Conservation (phyloP, 768 basidiomycete genomes). For the Suillus sp. region DNA sequence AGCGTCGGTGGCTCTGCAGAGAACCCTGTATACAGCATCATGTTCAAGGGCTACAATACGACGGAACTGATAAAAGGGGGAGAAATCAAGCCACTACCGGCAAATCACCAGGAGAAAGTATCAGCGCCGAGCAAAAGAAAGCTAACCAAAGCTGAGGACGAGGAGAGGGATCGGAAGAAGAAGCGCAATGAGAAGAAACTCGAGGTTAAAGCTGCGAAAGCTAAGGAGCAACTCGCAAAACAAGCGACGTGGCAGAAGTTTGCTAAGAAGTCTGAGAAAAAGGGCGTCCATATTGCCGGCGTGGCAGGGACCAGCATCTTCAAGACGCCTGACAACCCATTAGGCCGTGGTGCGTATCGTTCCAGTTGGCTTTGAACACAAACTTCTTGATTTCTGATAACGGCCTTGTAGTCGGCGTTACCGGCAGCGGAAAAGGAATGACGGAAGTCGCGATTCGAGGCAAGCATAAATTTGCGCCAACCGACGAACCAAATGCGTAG, state of each 20-base stretch:
- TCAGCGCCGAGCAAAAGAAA: conserved; percentile 68
- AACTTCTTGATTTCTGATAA: conserved; percentile 20
- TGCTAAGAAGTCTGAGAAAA: conserved; percentile 92
- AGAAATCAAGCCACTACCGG: conserved; percentile 70
- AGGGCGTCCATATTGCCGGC: conserved; percentile 89
- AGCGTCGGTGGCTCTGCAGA: conserved; percentile 80
- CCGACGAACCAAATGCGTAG: conserved; percentile 46
- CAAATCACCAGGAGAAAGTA: conserved; percentile 51
- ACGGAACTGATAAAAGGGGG: conserved; percentile 79
- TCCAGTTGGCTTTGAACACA: conserved; percentile 16
- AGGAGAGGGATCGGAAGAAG: conserved; percentile 86
- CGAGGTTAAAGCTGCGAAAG: conserved; percentile 80
- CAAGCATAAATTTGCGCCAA: conserved; percentile 74
- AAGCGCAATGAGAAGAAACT: conserved; percentile 96
- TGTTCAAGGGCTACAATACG: conserved; percentile 91
- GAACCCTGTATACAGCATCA: conserved; percentile 83
- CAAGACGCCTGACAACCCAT: conserved; percentile 90
- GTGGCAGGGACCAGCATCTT: conserved; percentile 89
- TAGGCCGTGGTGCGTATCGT: conserved; percentile 70
- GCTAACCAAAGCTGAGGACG: conserved; percentile 77
- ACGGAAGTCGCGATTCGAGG: conserved; percentile 66
- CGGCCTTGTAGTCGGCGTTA: conserved; percentile 72
- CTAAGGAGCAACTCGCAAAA: conserved; percentile 83
- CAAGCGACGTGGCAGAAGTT: conserved; percentile 94
- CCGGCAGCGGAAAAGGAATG: conserved; percentile 89